phyloP scores from a whole-genome alignment of 805 yeast genomes.

The Candida andamanensis region DNA sequence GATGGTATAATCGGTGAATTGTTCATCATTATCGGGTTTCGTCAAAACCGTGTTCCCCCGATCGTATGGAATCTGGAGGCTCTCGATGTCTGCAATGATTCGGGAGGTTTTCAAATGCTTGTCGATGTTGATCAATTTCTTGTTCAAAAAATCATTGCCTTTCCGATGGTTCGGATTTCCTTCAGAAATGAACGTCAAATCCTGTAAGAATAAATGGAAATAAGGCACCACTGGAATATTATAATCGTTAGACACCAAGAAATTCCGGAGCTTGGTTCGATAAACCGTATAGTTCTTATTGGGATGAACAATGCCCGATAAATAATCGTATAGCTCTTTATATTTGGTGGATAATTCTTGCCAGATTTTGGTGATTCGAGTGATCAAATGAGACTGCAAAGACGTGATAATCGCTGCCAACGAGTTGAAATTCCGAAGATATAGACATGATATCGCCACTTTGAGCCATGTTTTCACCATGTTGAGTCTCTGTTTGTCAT shows the following conservation, averaged over 20 bases:
- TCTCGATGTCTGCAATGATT: slow-evolving; percentile 61
- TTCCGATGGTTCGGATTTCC: slow-evolving; percentile 70
- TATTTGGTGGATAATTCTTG: slow-evolving; percentile 53
- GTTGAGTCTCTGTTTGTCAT: slow-evolving; percentile 45
- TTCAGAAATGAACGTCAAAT: slow-evolving; percentile 73
- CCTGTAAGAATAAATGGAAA: slow-evolving; percentile 69
- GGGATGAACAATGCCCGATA: slow-evolving; percentile 68
- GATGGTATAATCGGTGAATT: slow-evolving; percentile 32
- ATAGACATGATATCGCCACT: slow-evolving; percentile 65
- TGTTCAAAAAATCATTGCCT: slow-evolving; percentile 52
- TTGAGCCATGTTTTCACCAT: slow-evolving; percentile 68
- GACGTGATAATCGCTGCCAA: slow-evolving; percentile 75
- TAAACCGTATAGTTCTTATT: slow-evolving; percentile 68
- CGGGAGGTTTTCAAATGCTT: slow-evolving; percentile 65
- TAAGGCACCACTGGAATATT: slow-evolving; percentile 71
- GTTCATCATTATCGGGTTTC: slow-evolving; percentile 1
- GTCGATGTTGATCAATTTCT: slow-evolving; percentile 65
- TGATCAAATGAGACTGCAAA: slow-evolving; percentile 65
- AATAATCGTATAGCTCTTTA: slow-evolving; percentile 54
- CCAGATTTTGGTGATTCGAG: slow-evolving; percentile 62
- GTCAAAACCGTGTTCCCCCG: slow-evolving; percentile 1
- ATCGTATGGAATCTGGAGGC: slow-evolving; percentile 46
- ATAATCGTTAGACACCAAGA: slow-evolving; percentile 44
- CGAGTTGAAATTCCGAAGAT: slow-evolving; percentile 71
- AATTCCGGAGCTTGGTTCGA: slow-evolving; percentile 55